Percentiles rank a stretch among this genome's conserved stretches.
phyloP scores from a whole-genome alignment of 176 grass and related monocot genomes.

The Thinopyrum elongatum region DNA sequence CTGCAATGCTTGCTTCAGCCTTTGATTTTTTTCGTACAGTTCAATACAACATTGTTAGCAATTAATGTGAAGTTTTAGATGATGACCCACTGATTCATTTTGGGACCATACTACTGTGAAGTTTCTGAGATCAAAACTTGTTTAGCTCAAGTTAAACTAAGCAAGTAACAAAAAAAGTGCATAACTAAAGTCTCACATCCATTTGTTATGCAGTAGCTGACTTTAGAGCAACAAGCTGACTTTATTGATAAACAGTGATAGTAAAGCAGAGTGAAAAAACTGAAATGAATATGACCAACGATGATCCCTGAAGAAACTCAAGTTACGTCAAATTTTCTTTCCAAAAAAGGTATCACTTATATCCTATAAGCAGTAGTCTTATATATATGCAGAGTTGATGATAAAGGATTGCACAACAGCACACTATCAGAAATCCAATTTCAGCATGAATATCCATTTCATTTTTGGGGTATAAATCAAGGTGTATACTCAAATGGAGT shows the following conservation, averaged over 20 bases:
- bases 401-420: neutral
- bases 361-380: too few species aligned
- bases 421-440: neutral
- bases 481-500: too few species aligned
- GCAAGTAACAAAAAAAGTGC: neutral
- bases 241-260: neutral
- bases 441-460: neutral
- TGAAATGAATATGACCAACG: neutral
- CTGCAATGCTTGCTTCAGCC: too few species aligned
- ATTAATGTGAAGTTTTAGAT: neutral
- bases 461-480: neutral
- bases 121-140: conserved; percentile 1
- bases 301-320: neutral
- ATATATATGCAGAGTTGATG: too few species aligned
- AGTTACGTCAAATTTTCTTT: neutral
- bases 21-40: too few species aligned
- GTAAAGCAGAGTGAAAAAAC: neutral
- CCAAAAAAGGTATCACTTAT: too few species aligned
- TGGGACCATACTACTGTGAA: neutral
- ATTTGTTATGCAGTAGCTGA: too few species aligned
- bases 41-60: too few species aligned
- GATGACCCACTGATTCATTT: neutral
- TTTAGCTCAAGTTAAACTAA: neutral
- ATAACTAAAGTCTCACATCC: neutral
- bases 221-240: neutral